These are phyloP conservation scores for Komagataella mondaviorum DNA, from an alignment of 805 yeast genomes.

Conservation along the genomic window DNA sequence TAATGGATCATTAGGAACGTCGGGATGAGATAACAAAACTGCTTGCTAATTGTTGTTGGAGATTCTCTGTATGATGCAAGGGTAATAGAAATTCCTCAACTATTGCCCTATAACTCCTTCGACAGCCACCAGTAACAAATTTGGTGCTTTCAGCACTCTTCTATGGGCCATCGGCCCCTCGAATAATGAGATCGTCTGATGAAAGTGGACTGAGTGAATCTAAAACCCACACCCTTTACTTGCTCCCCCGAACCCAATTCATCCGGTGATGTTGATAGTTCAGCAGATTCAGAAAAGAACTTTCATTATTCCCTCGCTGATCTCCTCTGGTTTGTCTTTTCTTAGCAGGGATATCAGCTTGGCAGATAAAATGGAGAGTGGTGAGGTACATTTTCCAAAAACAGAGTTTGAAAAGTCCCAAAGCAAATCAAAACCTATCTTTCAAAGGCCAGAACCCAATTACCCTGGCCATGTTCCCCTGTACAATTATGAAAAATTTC, in stretches of 20 bases:
- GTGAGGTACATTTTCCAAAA: conserved; percentile 26
- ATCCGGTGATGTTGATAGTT: not conserved
- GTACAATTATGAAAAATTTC: conserved; percentile 41
- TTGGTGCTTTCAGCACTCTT: not conserved
- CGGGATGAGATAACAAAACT: too few relatives aligned
- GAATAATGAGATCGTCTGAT: not conserved
- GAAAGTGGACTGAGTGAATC: not conserved
- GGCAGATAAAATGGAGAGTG: conserved; percentile 48
- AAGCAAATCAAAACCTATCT: conserved; percentile 17
- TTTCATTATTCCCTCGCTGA: not conserved
- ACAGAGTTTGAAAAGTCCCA: conserved; percentile 16
- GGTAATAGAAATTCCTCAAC: too few relatives aligned
- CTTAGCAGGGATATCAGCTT: conserved; percentile 31
- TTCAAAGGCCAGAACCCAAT: conserved; percentile 26
- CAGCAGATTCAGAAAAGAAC: not conserved
- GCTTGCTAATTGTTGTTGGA: too few relatives aligned
- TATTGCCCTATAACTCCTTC: too few relatives aligned
- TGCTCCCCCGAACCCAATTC: not conserved
- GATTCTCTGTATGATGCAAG: too few relatives aligned
- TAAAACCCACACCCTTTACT: not conserved
- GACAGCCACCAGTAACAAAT: too few relatives aligned
- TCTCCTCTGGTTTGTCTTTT: not conserved
- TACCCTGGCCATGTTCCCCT: conserved; percentile 78
- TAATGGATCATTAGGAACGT: too few relatives aligned
- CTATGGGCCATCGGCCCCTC: not conserved